Base-by-base conservation (phyloP, 352 stramenopile genomes). In the Albugo candida region DNA sequence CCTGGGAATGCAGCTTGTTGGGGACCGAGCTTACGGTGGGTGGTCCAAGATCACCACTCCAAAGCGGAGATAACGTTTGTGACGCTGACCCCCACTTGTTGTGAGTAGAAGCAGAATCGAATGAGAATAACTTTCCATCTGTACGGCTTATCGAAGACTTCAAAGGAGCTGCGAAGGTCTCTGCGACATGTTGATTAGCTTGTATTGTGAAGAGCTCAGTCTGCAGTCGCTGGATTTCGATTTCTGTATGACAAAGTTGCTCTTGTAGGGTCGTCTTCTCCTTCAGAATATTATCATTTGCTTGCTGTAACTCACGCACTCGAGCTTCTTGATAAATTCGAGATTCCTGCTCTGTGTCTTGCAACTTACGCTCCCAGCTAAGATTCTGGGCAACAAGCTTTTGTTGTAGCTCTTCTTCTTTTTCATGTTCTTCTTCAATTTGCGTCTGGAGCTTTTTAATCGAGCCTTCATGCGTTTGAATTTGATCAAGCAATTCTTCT, bases 351-450 rank as follows among this genome's bases (percentile, higher is more conserved):
- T 87, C 61, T 37, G 77, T 54, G 13, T 79, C 66, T 54, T 78
- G 63, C 62, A 66, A 70, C 42, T 70, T 76, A 36, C 75, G 79
- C 39, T 83, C 72, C 65, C 68, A 81, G 19, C 66, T 59, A n/a
- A 82, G 31, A 36, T 75, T 78, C n/a, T 70, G 46, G 5, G 65
- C 65, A 16, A 81, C 58, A 36, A 81, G 53, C n/a, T 84, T 63
- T 1, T 65, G 67, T 19, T 81, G 70, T 36, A 78, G 19, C 2
- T 79, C 68, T 49, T 83, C 70, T n/a, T 72, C 59, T 41, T 66
- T 75, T 44, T 83, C 48, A 46, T 80, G 81, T 8, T 81, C 70
- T 45, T 80, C 79, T 27, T 82, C 71, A 31, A 69, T 69, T 3
- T 81, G 52, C 21, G 68, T 56, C 10, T 72, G 54, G 0, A 82